Evolutionary conservation across 1,284 basidiomycete genomes (phyloP).

Genomic region (Thelephora terrestris): DNA sequence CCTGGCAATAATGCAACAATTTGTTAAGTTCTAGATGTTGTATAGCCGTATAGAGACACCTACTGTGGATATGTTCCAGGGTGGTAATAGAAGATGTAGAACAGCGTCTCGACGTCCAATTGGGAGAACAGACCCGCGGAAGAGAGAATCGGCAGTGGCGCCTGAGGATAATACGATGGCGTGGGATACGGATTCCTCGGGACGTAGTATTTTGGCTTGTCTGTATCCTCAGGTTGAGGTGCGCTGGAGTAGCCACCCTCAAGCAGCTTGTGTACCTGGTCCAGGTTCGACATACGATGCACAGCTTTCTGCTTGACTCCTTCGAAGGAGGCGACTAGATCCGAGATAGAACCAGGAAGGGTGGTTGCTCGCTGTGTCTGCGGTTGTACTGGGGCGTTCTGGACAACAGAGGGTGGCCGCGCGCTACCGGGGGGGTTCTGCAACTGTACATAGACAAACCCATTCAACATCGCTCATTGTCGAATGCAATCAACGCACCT

Average conservation of each 20-base stretch:
- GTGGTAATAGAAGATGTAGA: conserved; percentile 99
- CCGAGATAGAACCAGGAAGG: conserved; percentile 72
- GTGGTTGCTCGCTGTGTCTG: conserved; percentile 19
- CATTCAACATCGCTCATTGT: not conserved
- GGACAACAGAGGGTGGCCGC: conserved; percentile 24
- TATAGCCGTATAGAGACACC: conserved; percentile 18
- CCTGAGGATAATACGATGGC: conserved; percentile 92
- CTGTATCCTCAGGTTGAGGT: conserved; percentile 90
- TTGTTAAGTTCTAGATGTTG: not conserved
- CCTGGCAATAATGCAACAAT: conserved; percentile 30
- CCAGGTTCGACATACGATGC: conserved; percentile 75
- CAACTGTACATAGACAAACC: conserved; percentile 6
- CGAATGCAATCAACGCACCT: conserved; percentile 23
- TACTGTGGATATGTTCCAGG: conserved; percentile 96
- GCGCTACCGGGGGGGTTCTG: conserved; percentile 16
- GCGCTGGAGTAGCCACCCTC: conserved; percentile 84
- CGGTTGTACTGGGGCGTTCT: conserved; percentile 22
- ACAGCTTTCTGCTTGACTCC: conserved; percentile 93
- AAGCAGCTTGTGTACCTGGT: conserved; percentile 86
- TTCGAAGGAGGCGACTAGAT: conserved; percentile 93
- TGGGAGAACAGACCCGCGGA: conserved; percentile 85
- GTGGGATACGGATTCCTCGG: conserved; percentile 90
- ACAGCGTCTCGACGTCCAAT: conserved; percentile 94
- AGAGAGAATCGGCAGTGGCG: conserved; percentile 73
- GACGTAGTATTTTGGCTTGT: conserved; percentile 95